Base-by-base conservation (phyloP, 2,329 filamentous ascomycete species). In the Diaporthe sp. region DNA sequence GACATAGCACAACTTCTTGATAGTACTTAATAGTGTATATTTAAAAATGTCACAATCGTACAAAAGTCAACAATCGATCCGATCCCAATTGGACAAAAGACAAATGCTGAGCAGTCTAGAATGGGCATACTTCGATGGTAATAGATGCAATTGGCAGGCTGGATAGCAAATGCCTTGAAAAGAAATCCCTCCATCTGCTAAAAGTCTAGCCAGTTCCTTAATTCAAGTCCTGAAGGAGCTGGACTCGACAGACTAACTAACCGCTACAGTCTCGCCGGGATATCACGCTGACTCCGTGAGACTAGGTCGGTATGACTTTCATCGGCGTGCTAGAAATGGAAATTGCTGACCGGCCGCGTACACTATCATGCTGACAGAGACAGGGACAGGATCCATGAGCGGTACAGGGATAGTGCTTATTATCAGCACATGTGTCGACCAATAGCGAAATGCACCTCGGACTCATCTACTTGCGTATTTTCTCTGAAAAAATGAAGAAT, bases 281-380 rank as follows among this genome's bases (percentile, higher is more conserved):
- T 2, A 12, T 28, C 4, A n/a, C 4, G 25, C 9, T 9, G 19
- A 5, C 10, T 58, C 12, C 31, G 9, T 6, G 31, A n/a, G 15
- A 13, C 31, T 58, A 8, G 4, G 2, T n/a, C 57, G 34, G 57
- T 15, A 22, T 60, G 57, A 60, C 57, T 39, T 15, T 34, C 10
- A 15, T 60, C 57, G 57, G 57, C 57, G 57, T 60, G 57, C 57
- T n/a, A 13, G 19, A 60, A 60, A 39, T 39, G 57, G 57, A n/a
- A 60, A 60, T 60, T 39, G 57, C 57, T 60, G 57, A 60, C 57
- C 57, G 15, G 57, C 57, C 34, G 19, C 9, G 17, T 12, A 37
- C 55, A n/a, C 6, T 13, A 37, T 58, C 31, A 58, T 25, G 55
- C 55, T 34, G 25, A 57, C 28, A 19, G 51, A 34, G 28, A 28